A percentile compares a stretch with the other conserved stretches of the same genome.
These are phyloP conservation scores for Ganoderma sinense DNA, from an alignment of 1,284 basidiomycete species.

Conservation along the genomic window DNA sequence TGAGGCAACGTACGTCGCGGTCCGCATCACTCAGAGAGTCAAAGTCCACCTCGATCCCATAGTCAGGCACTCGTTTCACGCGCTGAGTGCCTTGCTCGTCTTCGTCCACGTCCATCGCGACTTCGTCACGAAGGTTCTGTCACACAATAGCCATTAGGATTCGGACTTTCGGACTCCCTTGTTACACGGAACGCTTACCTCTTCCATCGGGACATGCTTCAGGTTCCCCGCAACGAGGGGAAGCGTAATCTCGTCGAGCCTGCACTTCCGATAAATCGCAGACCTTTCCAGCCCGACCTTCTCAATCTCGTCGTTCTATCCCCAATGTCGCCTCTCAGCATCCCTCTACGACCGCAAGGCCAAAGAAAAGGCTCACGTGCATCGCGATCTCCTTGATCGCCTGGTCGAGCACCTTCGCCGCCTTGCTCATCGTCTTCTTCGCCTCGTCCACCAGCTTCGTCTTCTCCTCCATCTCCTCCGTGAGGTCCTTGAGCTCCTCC, in stretches of 20 bases:
- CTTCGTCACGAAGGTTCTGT: constrained; percentile 82
- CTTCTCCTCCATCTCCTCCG: constrained; percentile 72
- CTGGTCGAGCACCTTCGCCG: constrained; percentile 83
- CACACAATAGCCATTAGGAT: neutral
- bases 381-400: constrained; percentile 89
- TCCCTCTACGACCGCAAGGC: neutral
- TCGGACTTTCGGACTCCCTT: neutral
- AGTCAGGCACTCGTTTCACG: constrained; percentile 79
- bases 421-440: constrained; percentile 76
- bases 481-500: constrained; percentile 67
- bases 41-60: constrained; percentile 93
- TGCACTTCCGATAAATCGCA: constrained; percentile 89
- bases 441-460: constrained; percentile 78
- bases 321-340: neutral
- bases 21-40: constrained; percentile 84
- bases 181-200: constrained; percentile 55
- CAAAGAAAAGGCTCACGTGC: constrained; percentile 55
- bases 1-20: constrained; percentile 59
- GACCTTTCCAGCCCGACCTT: constrained; percentile 89
- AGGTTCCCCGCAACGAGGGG: constrained; percentile 83
- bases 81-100: constrained; percentile 82
- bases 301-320: constrained; percentile 93
- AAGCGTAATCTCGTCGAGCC: constrained; percentile 91
- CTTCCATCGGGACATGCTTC: constrained; percentile 92
- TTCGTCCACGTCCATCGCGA: constrained; percentile 91